Percentiles rank a stretch among this genome's conserved stretches.
phyloP scores from a whole-genome alignment of 2,329 filamentous ascomycete species.

The Phyllosticta capitalensis region DNA sequence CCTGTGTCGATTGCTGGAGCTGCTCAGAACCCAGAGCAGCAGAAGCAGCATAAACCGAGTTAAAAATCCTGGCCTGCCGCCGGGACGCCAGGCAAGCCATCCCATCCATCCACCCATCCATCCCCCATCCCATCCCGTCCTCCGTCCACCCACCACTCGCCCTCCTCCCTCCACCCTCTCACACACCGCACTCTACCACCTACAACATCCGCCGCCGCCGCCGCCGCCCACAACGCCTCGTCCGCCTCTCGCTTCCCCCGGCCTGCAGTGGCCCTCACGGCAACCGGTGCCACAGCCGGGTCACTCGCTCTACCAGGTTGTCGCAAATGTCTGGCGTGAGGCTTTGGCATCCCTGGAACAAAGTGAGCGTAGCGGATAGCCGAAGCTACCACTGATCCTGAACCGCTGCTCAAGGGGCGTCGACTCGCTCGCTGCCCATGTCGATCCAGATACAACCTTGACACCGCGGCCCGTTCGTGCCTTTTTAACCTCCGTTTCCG shows the following conservation, averaged over 20 bases:
- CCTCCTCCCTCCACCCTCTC: slow-evolving; percentile 13
- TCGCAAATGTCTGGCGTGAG: slow-evolving; percentile 21
- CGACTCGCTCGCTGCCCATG: slow-evolving; percentile 23
- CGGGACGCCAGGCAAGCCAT: slow-evolving; percentile 8
- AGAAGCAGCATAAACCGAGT: background rate
- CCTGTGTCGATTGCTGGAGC: background rate
- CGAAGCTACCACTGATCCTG: slow-evolving; percentile 5
- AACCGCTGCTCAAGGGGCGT: slow-evolving; percentile 6
- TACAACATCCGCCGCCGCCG: background rate
- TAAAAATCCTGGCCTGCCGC: slow-evolving; percentile 11
- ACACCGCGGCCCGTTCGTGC: slow-evolving; percentile 12
- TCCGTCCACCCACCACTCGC: slow-evolving; percentile 28
- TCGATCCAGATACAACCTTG: slow-evolving; percentile 29
- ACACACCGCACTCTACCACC: background rate
- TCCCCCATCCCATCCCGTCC: slow-evolving; percentile 20
- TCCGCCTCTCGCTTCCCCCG: background rate
- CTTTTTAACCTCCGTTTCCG: slow-evolving; percentile 29
- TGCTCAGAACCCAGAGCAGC: background rate
- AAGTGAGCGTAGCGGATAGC: background rate
- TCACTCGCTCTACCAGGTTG: slow-evolving; percentile 11
- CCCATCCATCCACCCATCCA: slow-evolving; percentile 12
- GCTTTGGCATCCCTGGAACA: slow-evolving; percentile 15
- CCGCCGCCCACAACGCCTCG: background rate
- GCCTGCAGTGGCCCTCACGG: slow-evolving; percentile 8
- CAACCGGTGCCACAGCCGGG: slow-evolving; percentile 4